Evolutionary conservation across 106 monocot species (phyloP).

Genomic region (Acorus calamus): DNA sequence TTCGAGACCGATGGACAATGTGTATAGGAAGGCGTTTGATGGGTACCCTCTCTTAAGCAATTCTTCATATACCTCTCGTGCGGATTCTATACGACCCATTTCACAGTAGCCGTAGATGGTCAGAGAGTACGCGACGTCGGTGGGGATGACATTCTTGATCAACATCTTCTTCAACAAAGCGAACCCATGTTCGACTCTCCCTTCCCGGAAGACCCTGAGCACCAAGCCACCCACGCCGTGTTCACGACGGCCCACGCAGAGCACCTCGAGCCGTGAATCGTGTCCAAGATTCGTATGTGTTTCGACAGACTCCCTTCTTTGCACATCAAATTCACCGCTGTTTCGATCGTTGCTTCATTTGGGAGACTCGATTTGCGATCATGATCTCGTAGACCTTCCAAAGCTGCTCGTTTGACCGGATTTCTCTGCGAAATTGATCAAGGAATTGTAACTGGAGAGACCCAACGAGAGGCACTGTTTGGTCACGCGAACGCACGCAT

Average conservation of each 20-base stretch:
- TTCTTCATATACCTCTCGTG: conserved; percentile 23
- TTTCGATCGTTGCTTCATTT: conserved; percentile 39
- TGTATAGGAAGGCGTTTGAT: conserved; percentile 53
- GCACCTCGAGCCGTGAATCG: conserved; percentile 46
- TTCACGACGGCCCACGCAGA: conserved; percentile 35
- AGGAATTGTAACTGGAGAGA: conserved; percentile 38
- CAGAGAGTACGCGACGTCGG: conserved; percentile 38
- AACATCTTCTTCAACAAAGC: conserved; percentile 59
- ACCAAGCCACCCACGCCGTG: conserved; percentile 20
- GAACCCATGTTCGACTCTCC: conserved; percentile 40
- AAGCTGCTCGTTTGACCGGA: conserved; percentile 19
- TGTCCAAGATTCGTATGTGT: conserved; percentile 21
- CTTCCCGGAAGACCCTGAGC: conserved; percentile 45
- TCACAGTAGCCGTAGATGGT: conserved; percentile 49
- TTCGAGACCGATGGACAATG: conserved; percentile 35
- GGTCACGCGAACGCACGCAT: conserved; percentile 31
- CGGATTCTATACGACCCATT: conserved; percentile 28
- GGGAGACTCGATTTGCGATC: conserved; percentile 50
- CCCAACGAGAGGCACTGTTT: conserved; percentile 30
- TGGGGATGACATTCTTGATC: conserved; percentile 60
- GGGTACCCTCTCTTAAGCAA: conserved; percentile 53
- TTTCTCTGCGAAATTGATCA: conserved; percentile 42
- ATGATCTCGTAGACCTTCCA: conserved; percentile 76
- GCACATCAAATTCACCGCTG: conserved; percentile 52
- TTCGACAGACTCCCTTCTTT: conserved; percentile 48